These are phyloP conservation scores for Mortierella sp. DNA, from an alignment of 371 early-diverging fungal genomes.

Conservation along the genomic window DNA sequence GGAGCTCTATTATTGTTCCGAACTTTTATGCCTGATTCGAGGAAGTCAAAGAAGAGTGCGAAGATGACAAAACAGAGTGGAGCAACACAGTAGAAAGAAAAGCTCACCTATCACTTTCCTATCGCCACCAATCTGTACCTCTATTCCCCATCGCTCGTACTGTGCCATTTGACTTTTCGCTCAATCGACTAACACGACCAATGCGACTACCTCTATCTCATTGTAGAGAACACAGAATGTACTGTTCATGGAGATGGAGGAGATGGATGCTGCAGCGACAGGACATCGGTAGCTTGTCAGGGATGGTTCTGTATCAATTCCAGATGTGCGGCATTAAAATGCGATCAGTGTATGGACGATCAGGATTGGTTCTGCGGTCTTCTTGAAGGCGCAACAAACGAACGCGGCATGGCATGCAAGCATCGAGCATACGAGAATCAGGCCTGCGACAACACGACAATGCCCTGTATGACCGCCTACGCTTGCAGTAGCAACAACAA, in stretches of 20 bases:
- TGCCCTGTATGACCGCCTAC: conserved; percentile 40
- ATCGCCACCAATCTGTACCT: not conserved
- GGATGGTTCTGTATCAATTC: conserved; percentile 53
- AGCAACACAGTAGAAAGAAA: not conserved
- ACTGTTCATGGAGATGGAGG: conserved; percentile 38
- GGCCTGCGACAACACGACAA: conserved; percentile 40
- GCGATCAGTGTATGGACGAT: conserved; percentile 37
- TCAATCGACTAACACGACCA: not conserved
- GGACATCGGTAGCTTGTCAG: conserved; percentile 47
- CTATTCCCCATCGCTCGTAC: not conserved
- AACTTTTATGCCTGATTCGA: not conserved
- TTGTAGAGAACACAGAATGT: conserved; percentile 22
- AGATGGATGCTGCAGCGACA: conserved; percentile 45
- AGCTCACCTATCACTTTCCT: not conserved
- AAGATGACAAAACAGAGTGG: not conserved
- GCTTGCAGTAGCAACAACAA: conserved; percentile 32
- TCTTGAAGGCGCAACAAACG: conserved; percentile 44
- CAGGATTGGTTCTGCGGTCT: conserved; percentile 53
- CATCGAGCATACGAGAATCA: conserved; percentile 29
- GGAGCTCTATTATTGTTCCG: not conserved
- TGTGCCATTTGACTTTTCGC: not conserved
- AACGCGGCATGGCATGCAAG: conserved; percentile 45
- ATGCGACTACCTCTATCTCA: not conserved
- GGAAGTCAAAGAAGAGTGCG: not conserved
- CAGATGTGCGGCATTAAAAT: conserved; percentile 33